These are phyloP conservation scores for Penstemon eatonii DNA, from an alignment of 257 asterid species.

Conservation along the genomic window DNA sequence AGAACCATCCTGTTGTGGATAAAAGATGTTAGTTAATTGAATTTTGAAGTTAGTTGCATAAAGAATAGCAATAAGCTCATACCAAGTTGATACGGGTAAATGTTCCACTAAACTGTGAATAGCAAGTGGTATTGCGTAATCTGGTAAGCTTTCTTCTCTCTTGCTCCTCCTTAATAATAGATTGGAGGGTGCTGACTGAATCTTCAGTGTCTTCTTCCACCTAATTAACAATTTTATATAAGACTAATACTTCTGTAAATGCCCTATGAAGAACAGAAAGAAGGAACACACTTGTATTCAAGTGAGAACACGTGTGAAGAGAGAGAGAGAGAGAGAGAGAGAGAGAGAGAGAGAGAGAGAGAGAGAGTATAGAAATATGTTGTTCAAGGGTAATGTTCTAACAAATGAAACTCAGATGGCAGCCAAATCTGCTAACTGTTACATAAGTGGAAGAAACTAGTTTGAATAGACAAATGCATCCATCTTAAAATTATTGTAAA, in stretches of 20 bases:
- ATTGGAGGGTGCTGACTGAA: conserved; percentile 57
- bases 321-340: background rate
- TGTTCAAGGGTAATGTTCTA: background rate
- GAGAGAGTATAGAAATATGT: background rate
- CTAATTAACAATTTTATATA: conserved; percentile 40
- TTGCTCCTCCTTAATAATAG: conserved; percentile 73
- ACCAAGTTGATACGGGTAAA: conserved; percentile 84
- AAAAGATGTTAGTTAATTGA: conserved; percentile 11
- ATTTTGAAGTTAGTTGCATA: conserved; percentile 11
- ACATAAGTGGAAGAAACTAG: background rate
- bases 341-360: too few species aligned
- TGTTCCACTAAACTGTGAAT: conserved; percentile 79
- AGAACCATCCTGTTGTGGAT: conserved; percentile 83
- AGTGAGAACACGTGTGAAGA: background rate
- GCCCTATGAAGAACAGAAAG: conserved; percentile 26
- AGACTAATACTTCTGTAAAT: conserved; percentile 4
- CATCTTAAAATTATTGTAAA: background rate
- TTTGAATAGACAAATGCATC: background rate
- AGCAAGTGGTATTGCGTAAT: conserved; percentile 54
- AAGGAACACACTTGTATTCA: background rate
- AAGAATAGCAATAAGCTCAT: conserved; percentile 29
- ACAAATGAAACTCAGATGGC: background rate
- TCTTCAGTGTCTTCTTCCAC: conserved; percentile 57
- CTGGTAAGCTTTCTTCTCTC: conserved; percentile 62
- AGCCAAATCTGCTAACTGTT: background rate